Evolutionary conservation across 345 rosid genomes (phyloP).

Genomic region (rapeseed (Brassica napus)): DNA sequence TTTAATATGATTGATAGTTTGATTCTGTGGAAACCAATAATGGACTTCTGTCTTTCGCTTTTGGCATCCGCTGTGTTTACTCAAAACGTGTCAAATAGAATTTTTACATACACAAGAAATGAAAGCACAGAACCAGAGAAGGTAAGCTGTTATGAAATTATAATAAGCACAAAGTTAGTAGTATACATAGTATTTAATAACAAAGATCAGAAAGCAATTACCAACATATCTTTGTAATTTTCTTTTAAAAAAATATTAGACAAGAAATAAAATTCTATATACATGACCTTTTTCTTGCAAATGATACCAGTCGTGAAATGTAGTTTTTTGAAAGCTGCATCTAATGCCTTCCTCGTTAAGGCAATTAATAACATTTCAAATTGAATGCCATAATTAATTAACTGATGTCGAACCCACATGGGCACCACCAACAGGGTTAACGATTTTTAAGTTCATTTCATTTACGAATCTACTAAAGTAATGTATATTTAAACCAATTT

Average conservation of each 20-base stretch:
- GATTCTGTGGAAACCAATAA: not conserved
- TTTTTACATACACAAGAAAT: not conserved
- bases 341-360: slow-evolving; percentile 6
- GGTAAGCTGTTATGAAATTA: no score
- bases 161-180: no score
- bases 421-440: not conserved
- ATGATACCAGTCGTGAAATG: not conserved
- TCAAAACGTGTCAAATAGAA: not conserved
- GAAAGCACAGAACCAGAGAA: not conserved
- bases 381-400: not conserved
- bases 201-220: no score
- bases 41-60: not conserved
- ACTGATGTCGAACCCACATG: not conserved
- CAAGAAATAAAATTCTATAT: not conserved
- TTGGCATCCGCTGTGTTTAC: not conserved
- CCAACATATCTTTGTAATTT: no score
- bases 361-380: not conserved
- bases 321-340: slow-evolving; percentile 8
- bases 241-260: not conserved
- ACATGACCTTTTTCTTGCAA: not conserved
- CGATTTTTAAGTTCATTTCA: not conserved
- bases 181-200: no score
- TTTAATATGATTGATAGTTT: no score
- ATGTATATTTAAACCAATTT: not conserved
- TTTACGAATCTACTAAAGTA: not conserved